Evolutionary conservation across 495 filamentous ascomycete species (phyloP), one percentile per base, ranked within the genome.

Genomic region (Podospora tetraspora): DNA sequence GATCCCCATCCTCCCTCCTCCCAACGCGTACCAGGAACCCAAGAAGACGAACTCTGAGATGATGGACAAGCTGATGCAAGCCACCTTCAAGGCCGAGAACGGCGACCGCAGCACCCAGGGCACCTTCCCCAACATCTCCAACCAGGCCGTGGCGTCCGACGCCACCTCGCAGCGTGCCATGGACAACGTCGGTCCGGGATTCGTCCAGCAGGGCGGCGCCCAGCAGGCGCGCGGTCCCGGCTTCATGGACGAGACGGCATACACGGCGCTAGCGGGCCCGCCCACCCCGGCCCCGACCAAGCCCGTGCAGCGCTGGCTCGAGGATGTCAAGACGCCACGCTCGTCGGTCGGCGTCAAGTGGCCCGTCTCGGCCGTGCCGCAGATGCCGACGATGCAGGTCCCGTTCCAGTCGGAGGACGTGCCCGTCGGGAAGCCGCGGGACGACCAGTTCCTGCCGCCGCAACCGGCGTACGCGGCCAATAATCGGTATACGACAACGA

Each of bases 11-110:
- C 29, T 63, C 56, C 52, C n/a, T n/a, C 66, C 52, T 19, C 57
- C 24, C 5, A 34, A 34, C 11, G n/a, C 43, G 10, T 21, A 34
- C 37, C 56, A 66, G 3, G 67, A 59, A 27, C 22, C 57, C 10
- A 64, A 37, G 57, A 75, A 74, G 30, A 76, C 72, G 57, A 74
- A 74, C 65, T 70, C 70, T 11, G 61, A 74, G 22, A 74, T 76
- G 64, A 70, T 76, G 67, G 72, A 74, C 68, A 52, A 70, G 12
- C 65, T 76, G 19, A 74, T 76, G 70, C 68, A 64, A 23, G 74
- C 74, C 21, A 72, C 74, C 12, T 76, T 71, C 63, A 59, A 66
- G 16, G 58, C 70, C 58, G 70, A 75, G 21, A 61, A 62, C 57
- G 71, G 73, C 22, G 11, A 62, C 61, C 24, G 24, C 56, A 16